Base-by-base conservation (phyloP, 768 basidiomycete species). In the Macrolepiota albuminosa region DNA sequence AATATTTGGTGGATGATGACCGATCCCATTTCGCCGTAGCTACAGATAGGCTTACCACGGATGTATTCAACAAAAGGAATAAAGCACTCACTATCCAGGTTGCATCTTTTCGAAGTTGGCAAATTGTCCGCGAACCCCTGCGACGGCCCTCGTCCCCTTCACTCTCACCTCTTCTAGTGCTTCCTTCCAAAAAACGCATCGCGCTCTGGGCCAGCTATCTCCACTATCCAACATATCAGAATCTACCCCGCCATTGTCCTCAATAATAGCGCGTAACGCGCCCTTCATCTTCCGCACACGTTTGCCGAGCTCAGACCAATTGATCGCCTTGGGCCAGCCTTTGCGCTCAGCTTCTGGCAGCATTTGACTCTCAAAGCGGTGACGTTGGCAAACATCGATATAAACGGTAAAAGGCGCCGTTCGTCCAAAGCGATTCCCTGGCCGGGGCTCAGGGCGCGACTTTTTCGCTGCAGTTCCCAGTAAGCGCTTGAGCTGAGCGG, bases 1-100 rank as follows among this genome's bases (percentile, higher is more conserved):
- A 96, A 78, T 0, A 87, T 87, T 64, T 89, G 86, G 54, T 87
- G 83, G 59, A 96, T 89, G 65, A 92, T 87, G 24, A 91, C 79
- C 6, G 87, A 89, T 11, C 93, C 93, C 40, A 86, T 80, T 69
- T 93, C 91, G 45, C 93, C 93, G 64, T 95, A 96, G 71, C 93
- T 96, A 54, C n/a, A 33, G 46, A 58, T 40, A 42, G 11, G 34
- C 26, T 62, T 39, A 58, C 53, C 40, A 16, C 21, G 39, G 34
- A 16, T 47, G 40, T 34, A 11, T 37, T 24, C 10, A 58, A 18
- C 13, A 26, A 31, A 14, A 51, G 46, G 14, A 14, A 36, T 55
- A 29, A 31, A 48, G 24, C 33, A 55, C 92, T 75, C 68, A 96
- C 93, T 95, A 96, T 74, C 94, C 93, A 31, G 93, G 92, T 66